These are phyloP conservation scores for Trypanosomatidae sp. DNA, from an alignment of 208 protist genomes.

Conservation along the genomic window DNA sequence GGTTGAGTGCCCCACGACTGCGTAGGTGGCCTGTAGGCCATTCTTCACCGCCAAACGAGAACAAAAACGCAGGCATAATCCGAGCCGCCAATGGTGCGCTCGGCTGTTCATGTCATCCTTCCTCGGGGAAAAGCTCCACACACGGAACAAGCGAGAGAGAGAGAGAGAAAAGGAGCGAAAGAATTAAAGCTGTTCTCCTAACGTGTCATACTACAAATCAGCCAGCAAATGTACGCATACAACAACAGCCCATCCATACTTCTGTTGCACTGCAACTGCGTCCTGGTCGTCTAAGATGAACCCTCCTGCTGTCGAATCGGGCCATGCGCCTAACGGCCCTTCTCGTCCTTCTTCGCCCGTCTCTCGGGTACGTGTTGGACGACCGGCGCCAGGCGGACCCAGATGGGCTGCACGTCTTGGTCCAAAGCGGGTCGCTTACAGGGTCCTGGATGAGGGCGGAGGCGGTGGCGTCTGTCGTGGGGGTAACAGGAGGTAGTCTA, in stretches of 20 bases:
- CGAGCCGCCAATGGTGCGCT: neutral
- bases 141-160: neutral
- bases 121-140: neutral
- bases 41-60: neutral
- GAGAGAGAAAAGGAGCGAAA: neutral
- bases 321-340: neutral
- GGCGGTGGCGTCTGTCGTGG: neutral
- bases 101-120: neutral
- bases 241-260: neutral
- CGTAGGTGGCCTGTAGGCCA: no score
- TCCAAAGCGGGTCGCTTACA: neutral
- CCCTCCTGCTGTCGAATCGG: neutral
- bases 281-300: neutral
- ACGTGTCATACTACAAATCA: neutral
- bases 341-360: neutral
- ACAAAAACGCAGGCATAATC: neutral
- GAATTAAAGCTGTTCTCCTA: neutral
- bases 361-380: neutral
- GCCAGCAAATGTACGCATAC: neutral
- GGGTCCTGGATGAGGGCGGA: neutral
- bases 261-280: neutral
- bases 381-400: neutral
- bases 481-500: no score
- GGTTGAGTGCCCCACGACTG: no score
- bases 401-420: neutral